Conservation (phyloP, 805 yeast genomes). For the Saccharomycopsis oosterbeekiorum region DNA sequence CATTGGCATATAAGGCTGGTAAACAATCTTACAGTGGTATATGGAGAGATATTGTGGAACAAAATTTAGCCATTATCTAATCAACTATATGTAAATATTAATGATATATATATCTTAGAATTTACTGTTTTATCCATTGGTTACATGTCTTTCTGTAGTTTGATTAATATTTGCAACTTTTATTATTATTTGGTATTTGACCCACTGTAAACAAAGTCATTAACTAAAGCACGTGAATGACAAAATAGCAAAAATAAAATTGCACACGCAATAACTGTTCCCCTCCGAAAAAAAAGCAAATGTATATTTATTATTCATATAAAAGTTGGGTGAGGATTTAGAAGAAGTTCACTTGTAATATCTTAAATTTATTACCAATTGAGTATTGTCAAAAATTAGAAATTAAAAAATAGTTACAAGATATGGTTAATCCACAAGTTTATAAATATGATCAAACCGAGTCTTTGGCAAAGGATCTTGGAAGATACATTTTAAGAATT, state of each 20-base stretch:
- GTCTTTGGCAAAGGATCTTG: conserved; percentile 60
- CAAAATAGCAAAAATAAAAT: background rate
- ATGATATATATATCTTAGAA: too few relatives aligned
- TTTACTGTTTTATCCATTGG: background rate
- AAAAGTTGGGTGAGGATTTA: too few relatives aligned
- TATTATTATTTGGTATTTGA: too few relatives aligned
- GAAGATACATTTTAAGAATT: conserved; percentile 44
- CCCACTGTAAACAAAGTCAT: too few relatives aligned
- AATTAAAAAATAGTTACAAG: background rate
- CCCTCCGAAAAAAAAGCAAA: background rate
- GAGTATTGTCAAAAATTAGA: background rate
- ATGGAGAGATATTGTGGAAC: conserved; percentile 57
- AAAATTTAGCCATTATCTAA: conserved; percentile 7
- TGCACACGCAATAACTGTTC: background rate
- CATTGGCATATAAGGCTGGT: conserved; percentile 47
- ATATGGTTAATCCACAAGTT: conserved; percentile 13
- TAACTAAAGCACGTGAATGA: background rate
- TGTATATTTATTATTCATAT: too few relatives aligned
- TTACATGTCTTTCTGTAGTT: too few relatives aligned
- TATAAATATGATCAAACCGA: conserved; percentile 36
- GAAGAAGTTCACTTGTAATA: background rate
- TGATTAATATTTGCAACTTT: too few relatives aligned
- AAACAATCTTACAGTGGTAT: conserved; percentile 48
- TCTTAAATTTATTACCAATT: background rate
- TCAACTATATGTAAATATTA: too few relatives aligned